phyloP scores from a whole-genome alignment of 2,329 filamentous ascomycete genomes.

The Calonectria pseudoreteaudii region DNA sequence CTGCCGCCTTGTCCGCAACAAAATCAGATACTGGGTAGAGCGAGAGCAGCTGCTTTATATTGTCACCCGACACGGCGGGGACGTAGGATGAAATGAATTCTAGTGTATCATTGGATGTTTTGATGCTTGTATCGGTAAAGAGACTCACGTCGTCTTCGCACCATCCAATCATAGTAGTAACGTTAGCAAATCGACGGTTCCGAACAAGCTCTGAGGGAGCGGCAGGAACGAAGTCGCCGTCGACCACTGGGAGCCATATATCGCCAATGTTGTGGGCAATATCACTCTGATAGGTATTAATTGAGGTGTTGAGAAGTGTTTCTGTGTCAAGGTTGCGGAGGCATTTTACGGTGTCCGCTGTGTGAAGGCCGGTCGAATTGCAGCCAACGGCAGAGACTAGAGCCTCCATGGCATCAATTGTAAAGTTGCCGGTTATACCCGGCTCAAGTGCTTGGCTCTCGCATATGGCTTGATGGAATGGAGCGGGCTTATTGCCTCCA shows the following conservation, averaged over 20 bases:
- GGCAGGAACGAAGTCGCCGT: background rate
- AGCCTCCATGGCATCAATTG: background rate
- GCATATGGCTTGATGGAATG: background rate
- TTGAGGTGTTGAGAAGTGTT: background rate
- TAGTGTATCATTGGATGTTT: background rate
- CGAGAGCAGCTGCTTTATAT: background rate
- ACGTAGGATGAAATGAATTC: background rate
- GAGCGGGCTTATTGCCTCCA: background rate
- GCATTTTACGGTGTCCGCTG: background rate
- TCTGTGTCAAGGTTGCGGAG: background rate
- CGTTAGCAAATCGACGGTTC: background rate
- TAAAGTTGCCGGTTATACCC: background rate
- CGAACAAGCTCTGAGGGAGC: background rate
- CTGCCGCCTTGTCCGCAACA: background rate
- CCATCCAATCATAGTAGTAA: conserved; percentile 1
- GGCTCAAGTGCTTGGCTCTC: background rate
- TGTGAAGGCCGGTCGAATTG: background rate
- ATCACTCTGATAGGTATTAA: background rate
- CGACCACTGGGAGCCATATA: background rate
- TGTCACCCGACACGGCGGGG: background rate
- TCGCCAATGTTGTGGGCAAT: background rate
- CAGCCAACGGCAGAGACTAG: background rate
- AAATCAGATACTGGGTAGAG: background rate
- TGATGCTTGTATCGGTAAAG: background rate
- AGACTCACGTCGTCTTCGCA: background rate